Conservation (phyloP, 139 green algal species). For the Zygnema cylindricum region DNA sequence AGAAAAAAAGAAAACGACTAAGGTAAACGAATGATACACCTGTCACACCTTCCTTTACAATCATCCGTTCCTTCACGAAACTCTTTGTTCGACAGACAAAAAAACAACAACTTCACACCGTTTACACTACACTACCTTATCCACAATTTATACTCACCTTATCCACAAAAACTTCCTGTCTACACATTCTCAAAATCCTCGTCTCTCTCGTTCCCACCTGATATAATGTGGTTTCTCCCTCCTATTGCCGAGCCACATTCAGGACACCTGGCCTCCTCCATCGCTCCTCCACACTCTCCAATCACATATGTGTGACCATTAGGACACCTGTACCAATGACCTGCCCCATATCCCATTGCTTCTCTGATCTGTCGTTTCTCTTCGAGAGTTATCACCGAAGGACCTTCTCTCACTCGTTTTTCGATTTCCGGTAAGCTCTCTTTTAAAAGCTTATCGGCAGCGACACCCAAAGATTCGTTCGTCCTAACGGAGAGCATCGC, state of each 20-base stretch:
- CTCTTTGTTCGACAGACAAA: too few species aligned
- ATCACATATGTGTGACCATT: constrained; percentile 71
- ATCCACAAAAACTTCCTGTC: too few species aligned
- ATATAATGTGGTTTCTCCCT: constrained; percentile 54
- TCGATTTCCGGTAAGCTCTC: constrained; percentile 22
- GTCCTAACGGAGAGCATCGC: neutral
- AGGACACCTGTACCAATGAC: constrained; percentile 62
- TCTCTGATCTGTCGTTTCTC: constrained; percentile 27
- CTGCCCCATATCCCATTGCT: neutral
- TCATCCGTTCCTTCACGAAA: neutral
- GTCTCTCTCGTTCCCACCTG: constrained; percentile 32
- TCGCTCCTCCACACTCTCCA: constrained; percentile 68
- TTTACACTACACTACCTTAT: too few species aligned
- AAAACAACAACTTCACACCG: too few species aligned
- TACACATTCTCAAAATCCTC: too few species aligned
- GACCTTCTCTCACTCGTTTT: neutral
- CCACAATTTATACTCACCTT: too few species aligned
- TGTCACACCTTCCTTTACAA: neutral
- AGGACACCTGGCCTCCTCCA: constrained; percentile 55
- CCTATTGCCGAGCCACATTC: constrained; percentile 67
- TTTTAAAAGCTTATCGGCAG: constrained; percentile 15
- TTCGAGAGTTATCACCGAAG: neutral
- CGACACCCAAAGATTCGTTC: neutral
- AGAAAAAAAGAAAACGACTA: neutral
- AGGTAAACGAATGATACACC: too few species aligned